Evolutionary conservation across 129 eudicot species (phyloP).

Genomic region (Chrysanthemum makinoi): DNA sequence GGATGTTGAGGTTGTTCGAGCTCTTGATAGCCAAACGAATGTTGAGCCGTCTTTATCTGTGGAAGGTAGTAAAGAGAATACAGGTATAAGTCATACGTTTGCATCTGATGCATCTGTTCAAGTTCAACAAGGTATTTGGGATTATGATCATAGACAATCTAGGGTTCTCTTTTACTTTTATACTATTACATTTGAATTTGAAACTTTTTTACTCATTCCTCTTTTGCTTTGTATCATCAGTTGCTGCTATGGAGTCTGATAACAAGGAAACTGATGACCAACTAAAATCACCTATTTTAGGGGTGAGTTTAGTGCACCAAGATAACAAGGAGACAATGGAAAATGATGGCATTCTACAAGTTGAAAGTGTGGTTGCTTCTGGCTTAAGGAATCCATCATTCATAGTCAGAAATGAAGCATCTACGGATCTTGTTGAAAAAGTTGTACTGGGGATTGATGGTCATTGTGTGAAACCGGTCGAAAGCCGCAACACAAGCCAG

Average conservation of each 20-base stretch:
- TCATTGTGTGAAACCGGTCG: constrained; percentile 20
- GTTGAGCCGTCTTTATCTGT: constrained; percentile 22
- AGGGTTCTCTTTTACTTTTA: constrained; percentile 10
- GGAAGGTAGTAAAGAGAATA: constrained; percentile 26
- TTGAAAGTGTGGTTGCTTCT: constrained; percentile 25
- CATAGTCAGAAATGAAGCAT: constrained; percentile 33
- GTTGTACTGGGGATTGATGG: constrained; percentile 20
- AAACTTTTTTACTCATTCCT: constrained; percentile 12
- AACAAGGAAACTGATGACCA: constrained; percentile 32
- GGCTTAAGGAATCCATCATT: constrained; percentile 24
- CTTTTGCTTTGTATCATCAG: constrained; percentile 27
- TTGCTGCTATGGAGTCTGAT: constrained; percentile 25
- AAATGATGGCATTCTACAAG: constrained; percentile 28
- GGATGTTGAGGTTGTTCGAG: constrained; percentile 29
- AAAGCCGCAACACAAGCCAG: constrained; percentile 31
- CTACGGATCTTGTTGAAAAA: constrained; percentile 21
- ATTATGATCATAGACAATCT: constrained; percentile 11
- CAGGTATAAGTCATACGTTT: constrained; percentile 23
- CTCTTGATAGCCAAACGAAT: constrained; percentile 23
- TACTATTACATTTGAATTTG: not conserved
- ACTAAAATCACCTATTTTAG: constrained; percentile 39
- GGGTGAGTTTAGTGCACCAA: constrained; percentile 28
- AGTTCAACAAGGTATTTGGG: constrained; percentile 35
- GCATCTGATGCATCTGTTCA: constrained; percentile 26
- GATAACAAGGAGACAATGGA: constrained; percentile 32